These are phyloP conservation scores for Cytospora leucostoma DNA, from an alignment of 2,329 filamentous ascomycete genomes.

Conservation along the genomic window DNA sequence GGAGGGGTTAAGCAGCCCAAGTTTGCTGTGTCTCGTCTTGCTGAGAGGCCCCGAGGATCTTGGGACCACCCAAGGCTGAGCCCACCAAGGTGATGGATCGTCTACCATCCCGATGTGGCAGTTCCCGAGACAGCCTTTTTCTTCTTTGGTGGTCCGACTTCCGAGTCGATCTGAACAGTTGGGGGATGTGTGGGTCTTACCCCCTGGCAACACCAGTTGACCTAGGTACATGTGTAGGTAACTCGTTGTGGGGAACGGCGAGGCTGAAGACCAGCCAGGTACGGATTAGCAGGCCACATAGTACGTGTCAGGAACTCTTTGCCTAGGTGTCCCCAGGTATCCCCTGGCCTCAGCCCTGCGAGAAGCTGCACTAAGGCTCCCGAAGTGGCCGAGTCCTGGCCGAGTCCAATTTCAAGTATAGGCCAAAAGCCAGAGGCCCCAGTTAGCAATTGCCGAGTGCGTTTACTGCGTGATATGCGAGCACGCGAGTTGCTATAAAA, in stretches of 20 bases:
- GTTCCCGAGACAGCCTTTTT: not conserved
- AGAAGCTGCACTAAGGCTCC: not conserved
- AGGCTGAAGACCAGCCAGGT: slow-evolving; percentile 1
- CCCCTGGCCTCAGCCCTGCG: not conserved
- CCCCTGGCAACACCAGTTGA: not conserved
- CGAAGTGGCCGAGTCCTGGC: not conserved
- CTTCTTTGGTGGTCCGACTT: not conserved
- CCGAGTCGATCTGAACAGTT: not conserved
- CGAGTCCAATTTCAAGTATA: not conserved
- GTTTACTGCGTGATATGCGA: too few relatives aligned
- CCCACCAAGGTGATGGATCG: not conserved
- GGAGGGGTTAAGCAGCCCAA: not conserved
- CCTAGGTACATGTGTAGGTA: not conserved
- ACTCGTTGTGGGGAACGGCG: not conserved
- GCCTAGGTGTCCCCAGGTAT: not conserved
- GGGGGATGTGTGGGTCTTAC: not conserved
- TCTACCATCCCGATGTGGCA: not conserved
- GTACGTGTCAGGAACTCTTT: not conserved
- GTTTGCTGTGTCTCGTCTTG: too few relatives aligned
- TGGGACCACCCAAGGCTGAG: not conserved
- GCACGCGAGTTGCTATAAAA: not conserved
- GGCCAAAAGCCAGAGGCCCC: not conserved
- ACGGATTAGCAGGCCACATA: too few relatives aligned
- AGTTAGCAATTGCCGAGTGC: too few relatives aligned
- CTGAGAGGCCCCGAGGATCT: not conserved